Evolutionary conservation across 306 rosid genomes (phyloP).

Genomic region (Acacia acuminata): DNA sequence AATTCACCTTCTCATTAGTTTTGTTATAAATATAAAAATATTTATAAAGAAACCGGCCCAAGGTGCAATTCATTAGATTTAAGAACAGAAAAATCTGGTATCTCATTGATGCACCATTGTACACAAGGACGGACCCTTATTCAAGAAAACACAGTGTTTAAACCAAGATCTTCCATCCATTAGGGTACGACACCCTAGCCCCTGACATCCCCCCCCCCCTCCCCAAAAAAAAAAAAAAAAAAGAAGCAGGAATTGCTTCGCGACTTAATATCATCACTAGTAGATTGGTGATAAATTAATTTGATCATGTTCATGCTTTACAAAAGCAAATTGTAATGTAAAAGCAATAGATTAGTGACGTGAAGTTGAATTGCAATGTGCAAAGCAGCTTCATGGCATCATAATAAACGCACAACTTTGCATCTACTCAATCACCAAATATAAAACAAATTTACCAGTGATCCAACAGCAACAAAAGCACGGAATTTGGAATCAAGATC

Average conservation of each 20-base stretch:
- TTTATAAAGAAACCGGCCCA: no score
- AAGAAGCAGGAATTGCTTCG: no score
- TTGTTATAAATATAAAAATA: background rate
- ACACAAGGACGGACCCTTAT: no score
- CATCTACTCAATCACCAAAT: conserved; percentile 12
- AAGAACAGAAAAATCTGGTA: no score
- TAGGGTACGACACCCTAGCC: no score
- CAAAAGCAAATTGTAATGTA: conserved; percentile 9
- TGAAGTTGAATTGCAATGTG: background rate
- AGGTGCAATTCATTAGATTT: no score
- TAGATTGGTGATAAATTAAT: background rate
- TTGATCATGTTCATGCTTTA: background rate
- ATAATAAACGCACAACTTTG: background rate
- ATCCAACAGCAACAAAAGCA: conserved; percentile 92
- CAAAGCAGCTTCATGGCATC: conserved; percentile 16
- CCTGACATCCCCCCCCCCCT: no score
- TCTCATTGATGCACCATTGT: no score
- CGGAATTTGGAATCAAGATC: conserved; percentile 85
- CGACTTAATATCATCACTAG: background rate
- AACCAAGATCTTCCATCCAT: no score
- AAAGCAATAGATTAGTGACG: background rate
- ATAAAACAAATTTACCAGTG: conserved; percentile 58
- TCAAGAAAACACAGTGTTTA: no score
- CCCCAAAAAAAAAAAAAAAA: no score
- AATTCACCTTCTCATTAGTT: conserved; percentile 10